Percentiles rank a stretch among this genome's conserved stretches.
These are phyloP conservation scores for Arabidopsis suecica DNA, from an alignment of 345 rosid species.

Conservation along the genomic window DNA sequence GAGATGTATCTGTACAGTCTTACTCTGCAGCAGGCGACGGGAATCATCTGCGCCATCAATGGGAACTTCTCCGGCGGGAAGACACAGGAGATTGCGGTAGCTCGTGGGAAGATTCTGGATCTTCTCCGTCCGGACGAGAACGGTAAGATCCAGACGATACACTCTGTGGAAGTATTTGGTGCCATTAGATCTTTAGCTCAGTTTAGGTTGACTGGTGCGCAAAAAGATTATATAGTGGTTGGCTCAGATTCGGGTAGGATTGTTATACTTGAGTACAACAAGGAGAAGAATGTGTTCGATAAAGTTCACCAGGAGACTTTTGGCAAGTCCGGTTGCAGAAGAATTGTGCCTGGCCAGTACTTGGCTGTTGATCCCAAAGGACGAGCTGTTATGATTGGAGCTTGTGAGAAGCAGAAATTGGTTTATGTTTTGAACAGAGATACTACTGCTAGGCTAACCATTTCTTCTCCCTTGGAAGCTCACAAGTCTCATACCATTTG, in stretches of 20 bases:
- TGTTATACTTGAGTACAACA: constrained; percentile 86
- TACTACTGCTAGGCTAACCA: constrained; percentile 91
- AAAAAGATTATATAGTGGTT: constrained; percentile 87
- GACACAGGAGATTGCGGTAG: constrained; percentile 87
- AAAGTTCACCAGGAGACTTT: constrained; percentile 94
- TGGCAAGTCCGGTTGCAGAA: constrained; percentile 93
- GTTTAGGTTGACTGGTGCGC: constrained; percentile 90
- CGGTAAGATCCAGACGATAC: constrained; percentile 89
- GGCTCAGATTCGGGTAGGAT: constrained; percentile 99
- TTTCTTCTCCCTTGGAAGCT: constrained; percentile 97
- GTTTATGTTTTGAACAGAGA: constrained; percentile 95
- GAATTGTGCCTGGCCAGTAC: constrained; percentile 96
- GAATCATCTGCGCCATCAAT: constrained; percentile 78
- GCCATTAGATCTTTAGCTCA: constrained; percentile 87
- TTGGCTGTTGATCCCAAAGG: constrained; percentile 95
- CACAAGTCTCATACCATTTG: constrained; percentile 92
- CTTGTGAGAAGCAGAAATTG: constrained; percentile 95
- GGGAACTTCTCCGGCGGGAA: constrained; percentile 98
- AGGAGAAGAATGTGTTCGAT: constrained; percentile 84
- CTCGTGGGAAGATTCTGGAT: constrained; percentile 93
- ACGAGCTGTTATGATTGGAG: constrained; percentile 91
- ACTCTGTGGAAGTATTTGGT: constrained; percentile 92
- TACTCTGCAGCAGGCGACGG: constrained; percentile 93
- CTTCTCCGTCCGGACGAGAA: constrained; percentile 91
- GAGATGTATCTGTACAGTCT: constrained; percentile 91